These are phyloP conservation scores for Leucosporidium scottii DNA, from an alignment of 768 basidiomycete species.

Conservation along the genomic window DNA sequence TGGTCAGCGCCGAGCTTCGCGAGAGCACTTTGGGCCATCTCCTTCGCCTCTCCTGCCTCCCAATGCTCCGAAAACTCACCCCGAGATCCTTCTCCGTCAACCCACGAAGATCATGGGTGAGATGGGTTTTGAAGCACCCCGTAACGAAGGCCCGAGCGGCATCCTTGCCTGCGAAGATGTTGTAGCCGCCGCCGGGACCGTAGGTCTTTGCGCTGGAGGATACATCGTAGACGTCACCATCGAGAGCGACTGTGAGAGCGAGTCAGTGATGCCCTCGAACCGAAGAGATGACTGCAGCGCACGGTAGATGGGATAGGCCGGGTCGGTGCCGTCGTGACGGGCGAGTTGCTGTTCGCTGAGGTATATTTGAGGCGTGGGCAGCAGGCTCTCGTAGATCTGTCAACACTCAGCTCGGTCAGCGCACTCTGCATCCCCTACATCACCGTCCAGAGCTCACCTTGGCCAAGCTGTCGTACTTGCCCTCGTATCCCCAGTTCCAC, in stretches of 20 bases:
- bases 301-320: slow-evolving; percentile 61
- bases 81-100: slow-evolving; percentile 61
- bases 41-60: background rate
- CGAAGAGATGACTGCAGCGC: too few relatives aligned
- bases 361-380: too few relatives aligned
- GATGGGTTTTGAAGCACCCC: slow-evolving; percentile 84
- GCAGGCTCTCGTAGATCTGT: too few relatives aligned
- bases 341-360: slow-evolving; percentile 67
- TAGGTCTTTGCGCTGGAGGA: slow-evolving; percentile 64
- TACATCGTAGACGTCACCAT: slow-evolving; percentile 85
- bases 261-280: too few relatives aligned
- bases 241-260: too few relatives aligned
- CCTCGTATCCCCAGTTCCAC: slow-evolving; percentile 73
- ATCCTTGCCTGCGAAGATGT: slow-evolving; percentile 54
- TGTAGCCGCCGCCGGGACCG: slow-evolving; percentile 67
- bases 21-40: background rate
- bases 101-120: slow-evolving; percentile 84
- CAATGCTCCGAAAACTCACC: slow-evolving; percentile 47
- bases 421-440: background rate
- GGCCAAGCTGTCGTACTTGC: slow-evolving; percentile 54
- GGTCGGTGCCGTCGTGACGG: slow-evolving; percentile 61
- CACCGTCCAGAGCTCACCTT: slow-evolving; percentile 15
- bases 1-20: background rate
- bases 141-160: slow-evolving; percentile 74
- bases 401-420: too few relatives aligned